Conservation (phyloP, 495 filamentous ascomycete species). For the Penicillium lividum region DNA sequence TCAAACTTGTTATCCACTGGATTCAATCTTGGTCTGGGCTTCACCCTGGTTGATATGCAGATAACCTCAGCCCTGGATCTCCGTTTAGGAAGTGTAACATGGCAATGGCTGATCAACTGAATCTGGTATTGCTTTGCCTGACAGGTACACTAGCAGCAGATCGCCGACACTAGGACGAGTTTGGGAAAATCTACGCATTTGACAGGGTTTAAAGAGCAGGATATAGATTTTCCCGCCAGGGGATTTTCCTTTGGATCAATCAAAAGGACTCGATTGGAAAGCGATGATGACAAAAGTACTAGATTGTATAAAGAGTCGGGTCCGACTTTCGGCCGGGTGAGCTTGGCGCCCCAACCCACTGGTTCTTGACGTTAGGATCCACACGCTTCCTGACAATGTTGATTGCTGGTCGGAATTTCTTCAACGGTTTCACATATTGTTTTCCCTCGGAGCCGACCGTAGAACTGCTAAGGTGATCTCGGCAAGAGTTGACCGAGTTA, state of each 20-base stretch:
- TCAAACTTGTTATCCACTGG: background rate
- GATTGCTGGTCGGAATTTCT: conserved; percentile 7
- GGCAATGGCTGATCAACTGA: conserved; percentile 1
- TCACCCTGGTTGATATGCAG: background rate
- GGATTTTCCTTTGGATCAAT: background rate
- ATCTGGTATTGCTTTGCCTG: conserved; percentile 5
- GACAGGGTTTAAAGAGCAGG: conserved; percentile 4
- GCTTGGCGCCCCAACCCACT: conserved; percentile 20
- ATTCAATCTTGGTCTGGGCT: background rate
- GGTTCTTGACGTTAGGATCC: conserved; percentile 5
- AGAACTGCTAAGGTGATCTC: conserved; percentile 34
- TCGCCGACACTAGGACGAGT: conserved; percentile 2
- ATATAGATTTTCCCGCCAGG: conserved; percentile 15
- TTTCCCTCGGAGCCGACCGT: conserved; percentile 37
- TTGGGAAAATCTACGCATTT: background rate
- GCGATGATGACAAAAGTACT: background rate
- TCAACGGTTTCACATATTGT: conserved; percentile 20
- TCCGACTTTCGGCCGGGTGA: conserved; percentile 36
- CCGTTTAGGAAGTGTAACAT: background rate
- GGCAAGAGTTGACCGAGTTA: conserved; percentile 26
- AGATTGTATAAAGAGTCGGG: conserved; percentile 18
- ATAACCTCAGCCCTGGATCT: background rate
- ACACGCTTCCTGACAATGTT: conserved; percentile 16
- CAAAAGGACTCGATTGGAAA: background rate
- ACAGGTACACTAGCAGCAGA: conserved; percentile 7